Evolutionary conservation across 345 rosid genomes (phyloP).

Genomic region (Citrus australasica): DNA sequence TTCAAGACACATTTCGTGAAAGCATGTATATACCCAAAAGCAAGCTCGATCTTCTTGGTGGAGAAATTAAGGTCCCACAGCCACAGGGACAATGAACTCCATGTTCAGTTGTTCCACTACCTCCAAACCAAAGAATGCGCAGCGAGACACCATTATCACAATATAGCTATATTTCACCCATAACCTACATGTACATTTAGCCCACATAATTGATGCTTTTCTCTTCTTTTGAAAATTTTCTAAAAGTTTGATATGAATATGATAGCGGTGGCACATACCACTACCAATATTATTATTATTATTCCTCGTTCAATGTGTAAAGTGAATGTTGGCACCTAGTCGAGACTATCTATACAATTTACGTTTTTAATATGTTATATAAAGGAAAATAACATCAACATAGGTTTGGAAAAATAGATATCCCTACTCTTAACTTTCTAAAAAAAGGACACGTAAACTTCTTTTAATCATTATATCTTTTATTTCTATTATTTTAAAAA

Average conservation of each 20-base stretch:
- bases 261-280: not conserved
- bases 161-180: not conserved
- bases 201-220: not conserved
- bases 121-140: not conserved
- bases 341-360: not conserved
- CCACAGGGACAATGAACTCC: not conserved
- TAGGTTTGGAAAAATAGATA: too few relatives aligned
- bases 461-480: too few relatives aligned
- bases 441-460: too few relatives aligned
- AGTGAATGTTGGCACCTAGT: not conserved
- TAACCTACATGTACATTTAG: not conserved
- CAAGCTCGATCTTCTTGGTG: not conserved
- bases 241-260: not conserved
- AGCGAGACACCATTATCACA: not conserved
- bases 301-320: not conserved
- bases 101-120: not conserved
- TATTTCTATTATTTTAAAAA: too few relatives aligned
- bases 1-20: not conserved
- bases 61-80: not conserved
- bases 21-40: not conserved
- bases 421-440: too few relatives aligned
- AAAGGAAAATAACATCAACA: too few relatives aligned
- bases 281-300: too few relatives aligned
- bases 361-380: too few relatives aligned
- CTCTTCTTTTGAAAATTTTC: not conserved